Percentiles rank a stretch among this genome's conserved stretches.
These are phyloP conservation scores for Plectosphaerella cucumerina DNA, from an alignment of 2,329 filamentous ascomycete species.

Conservation along the genomic window DNA sequence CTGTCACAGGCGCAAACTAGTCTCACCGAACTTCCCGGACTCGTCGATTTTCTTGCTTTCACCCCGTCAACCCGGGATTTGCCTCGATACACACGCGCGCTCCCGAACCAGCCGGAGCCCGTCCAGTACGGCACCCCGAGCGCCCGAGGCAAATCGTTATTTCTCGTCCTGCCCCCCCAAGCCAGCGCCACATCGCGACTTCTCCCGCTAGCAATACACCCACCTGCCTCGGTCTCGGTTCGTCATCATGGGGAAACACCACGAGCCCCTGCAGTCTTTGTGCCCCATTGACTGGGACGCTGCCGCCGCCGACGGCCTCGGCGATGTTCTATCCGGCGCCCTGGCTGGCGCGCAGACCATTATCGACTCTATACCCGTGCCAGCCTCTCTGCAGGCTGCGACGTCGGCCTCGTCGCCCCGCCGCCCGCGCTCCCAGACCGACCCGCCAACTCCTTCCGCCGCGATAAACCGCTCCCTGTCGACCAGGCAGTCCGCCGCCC, in stretches of 20 bases:
- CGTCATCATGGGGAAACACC: conserved; percentile 47
- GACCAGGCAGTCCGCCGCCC: conserved; percentile 35
- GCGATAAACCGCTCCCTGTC: conserved; percentile 46
- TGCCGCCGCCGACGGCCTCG: conserved; percentile 41
- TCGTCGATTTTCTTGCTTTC: not conserved
- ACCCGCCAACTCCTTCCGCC: conserved; percentile 45
- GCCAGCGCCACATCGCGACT: not conserved
- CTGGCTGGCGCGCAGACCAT: conserved; percentile 67
- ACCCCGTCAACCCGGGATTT: not conserved
- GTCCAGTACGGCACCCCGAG: not conserved
- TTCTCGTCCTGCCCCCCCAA: not conserved
- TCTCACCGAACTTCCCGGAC: not conserved
- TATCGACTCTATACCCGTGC: conserved; percentile 67
- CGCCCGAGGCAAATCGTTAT: not conserved
- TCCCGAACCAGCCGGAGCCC: not conserved
- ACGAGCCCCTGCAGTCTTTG: conserved; percentile 55
- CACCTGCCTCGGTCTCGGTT: not conserved
- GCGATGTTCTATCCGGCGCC: conserved; percentile 50
- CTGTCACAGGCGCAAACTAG: not conserved
- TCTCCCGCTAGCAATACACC: not conserved
- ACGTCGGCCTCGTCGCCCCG: conserved; percentile 36
- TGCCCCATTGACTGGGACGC: conserved; percentile 50
- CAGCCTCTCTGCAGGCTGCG: conserved; percentile 27
- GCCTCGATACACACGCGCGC: not conserved
- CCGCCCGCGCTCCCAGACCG: conserved; percentile 52